Base-by-base conservation (phyloP, 768 basidiomycete genomes). In the Sarcodon sp. region DNA sequence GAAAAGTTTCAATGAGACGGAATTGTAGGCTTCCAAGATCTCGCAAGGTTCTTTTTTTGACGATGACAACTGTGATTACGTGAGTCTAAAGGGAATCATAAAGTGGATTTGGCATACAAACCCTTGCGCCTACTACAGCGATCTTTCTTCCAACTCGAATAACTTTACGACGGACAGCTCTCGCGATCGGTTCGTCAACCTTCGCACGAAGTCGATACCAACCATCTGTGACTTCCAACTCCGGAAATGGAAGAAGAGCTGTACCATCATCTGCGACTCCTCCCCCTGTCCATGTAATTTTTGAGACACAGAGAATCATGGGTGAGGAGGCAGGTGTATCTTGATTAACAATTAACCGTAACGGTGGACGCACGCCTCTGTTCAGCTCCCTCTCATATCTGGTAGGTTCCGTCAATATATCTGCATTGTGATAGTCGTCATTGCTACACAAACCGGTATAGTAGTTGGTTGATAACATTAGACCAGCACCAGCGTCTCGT, bases 181-280 rank as follows among this genome's bases (percentile, higher is more conserved):
- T 73, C 2, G 71, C 71, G 16, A 99, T 68, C 3, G 85, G 75
- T 15, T 66, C 64, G 62, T 98, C 96, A 10, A 88, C 69, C 43
- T 72, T 71, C 0, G 90, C 87, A 11, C 80, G 77, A 6, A 98
- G 69, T 31, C 81, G 69, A 57, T 99, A 99, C 96, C 96, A 99
- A 11, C 96, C 96, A 59, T 99, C 96, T 0, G 91, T 92, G n/a
- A 98, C 66, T 63, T 97, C 96, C 6, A 99, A 64, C 53, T 80
- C 76, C 0, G 82, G 75, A 54, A 70, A 63, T 3, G 67, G 58
- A 18, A 66, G 66, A 27, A 63, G 56, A 4, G 66, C 55, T 15
- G 62, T 45, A 3, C 67, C 66, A 32, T 72, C 65, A 1, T 71
- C 66, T 21, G 65, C 61, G 3, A 64, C 50, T 3, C 61, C 62